phyloP scores from a whole-genome alignment of 257 asterid genomes.

The Primulina eburnea region DNA sequence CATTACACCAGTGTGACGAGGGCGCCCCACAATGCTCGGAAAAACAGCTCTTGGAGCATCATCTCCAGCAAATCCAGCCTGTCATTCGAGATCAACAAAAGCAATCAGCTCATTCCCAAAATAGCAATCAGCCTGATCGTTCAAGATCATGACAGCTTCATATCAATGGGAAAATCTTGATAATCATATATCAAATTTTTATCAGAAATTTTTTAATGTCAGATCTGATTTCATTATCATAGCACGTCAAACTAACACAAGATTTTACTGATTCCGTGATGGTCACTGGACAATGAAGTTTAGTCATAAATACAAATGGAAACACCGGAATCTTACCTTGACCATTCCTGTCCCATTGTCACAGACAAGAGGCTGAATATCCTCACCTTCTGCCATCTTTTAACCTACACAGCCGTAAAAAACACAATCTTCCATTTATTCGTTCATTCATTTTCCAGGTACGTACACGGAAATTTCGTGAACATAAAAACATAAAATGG shows the following conservation, averaged over 20 bases:
- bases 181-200: background rate
- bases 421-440: background rate
- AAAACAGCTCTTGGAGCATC: slow-evolving; percentile 66
- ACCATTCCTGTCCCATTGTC: slow-evolving; percentile 57
- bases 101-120: background rate
- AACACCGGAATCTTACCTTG: slow-evolving; percentile 31
- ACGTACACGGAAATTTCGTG: background rate
- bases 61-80: slow-evolving; percentile 68
- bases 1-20: slow-evolving; percentile 63
- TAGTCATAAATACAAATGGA: background rate
- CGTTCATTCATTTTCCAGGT: background rate
- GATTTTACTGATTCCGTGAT: background rate
- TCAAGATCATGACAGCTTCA: background rate
- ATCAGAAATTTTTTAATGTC: background rate
- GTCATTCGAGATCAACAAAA: slow-evolving; percentile 16
- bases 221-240: background rate
- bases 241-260: background rate
- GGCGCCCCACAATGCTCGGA: slow-evolving; percentile 57
- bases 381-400: slow-evolving; percentile 43
- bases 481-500: background rate
- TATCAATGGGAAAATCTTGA: background rate
- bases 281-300: background rate
- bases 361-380: slow-evolving; percentile 50
- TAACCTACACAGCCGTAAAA: background rate
- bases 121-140: no score